Evolutionary conservation across 129 eudicot genomes (phyloP).

Genomic region (Centaurea solstitialis): DNA sequence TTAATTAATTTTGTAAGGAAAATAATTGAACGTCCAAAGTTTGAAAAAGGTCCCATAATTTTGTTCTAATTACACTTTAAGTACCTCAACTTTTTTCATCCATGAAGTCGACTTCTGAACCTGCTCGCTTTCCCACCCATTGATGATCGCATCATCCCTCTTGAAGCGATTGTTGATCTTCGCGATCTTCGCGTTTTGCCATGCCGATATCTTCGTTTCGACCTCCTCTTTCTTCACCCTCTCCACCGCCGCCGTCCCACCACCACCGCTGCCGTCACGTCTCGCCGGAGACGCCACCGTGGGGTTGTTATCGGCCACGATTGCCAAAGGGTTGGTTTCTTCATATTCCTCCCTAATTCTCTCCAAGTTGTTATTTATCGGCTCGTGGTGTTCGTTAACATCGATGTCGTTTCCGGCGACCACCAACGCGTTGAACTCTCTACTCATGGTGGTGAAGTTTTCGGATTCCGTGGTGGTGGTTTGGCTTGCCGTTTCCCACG

Average conservation of each 20-base stretch:
- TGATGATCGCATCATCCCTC: constrained; percentile 80
- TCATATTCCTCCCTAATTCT: constrained; percentile 68
- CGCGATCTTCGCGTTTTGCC: constrained; percentile 87
- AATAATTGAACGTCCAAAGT: not conserved
- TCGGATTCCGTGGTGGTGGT: constrained; percentile 60
- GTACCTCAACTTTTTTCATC: constrained; percentile 97
- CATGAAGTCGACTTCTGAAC: constrained; percentile 76
- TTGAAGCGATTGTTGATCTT: constrained; percentile 85
- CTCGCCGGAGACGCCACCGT: constrained; percentile 38
- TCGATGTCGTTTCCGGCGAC: constrained; percentile 67
- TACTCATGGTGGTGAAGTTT: constrained; percentile 75
- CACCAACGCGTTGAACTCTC: constrained; percentile 86
- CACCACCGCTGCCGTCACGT: constrained; percentile 12
- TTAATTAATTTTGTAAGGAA: not conserved
- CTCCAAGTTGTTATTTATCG: constrained; percentile 38
- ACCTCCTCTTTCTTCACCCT: constrained; percentile 95
- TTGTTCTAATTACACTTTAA: constrained; percentile 10
- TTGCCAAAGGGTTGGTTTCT: constrained; percentile 85
- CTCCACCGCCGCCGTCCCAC: constrained; percentile 42
- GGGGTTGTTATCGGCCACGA: constrained; percentile 72
- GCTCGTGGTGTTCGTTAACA: constrained; percentile 35
- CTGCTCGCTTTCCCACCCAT: constrained; percentile 84
- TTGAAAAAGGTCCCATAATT: not conserved
- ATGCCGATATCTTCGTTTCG: constrained; percentile 80
- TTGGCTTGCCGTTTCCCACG: constrained; percentile 69